These are phyloP conservation scores for Phytophthora melonis DNA, from an alignment of 352 stramenopile genomes.

Conservation along the genomic window DNA sequence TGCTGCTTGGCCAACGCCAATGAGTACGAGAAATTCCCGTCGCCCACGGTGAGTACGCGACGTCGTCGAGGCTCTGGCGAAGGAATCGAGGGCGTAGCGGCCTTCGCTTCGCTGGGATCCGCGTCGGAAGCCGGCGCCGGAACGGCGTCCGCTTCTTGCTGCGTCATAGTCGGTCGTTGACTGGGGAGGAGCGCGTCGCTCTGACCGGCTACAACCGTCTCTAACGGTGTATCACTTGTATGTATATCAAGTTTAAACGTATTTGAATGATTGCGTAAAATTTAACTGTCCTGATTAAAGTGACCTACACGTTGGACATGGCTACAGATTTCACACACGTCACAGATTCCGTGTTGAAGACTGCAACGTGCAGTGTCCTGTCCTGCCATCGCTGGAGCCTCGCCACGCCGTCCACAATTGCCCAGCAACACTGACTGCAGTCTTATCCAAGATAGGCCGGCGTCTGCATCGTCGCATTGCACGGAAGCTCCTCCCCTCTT, in stretches of 20 bases:
- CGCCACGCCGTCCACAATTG: too few species aligned
- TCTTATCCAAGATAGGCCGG: background rate
- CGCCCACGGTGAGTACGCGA: constrained; percentile 88
- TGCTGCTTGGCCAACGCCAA: constrained; percentile 66
- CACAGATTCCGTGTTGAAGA: background rate
- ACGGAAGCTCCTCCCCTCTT: background rate
- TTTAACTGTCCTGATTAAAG: constrained; percentile 7
- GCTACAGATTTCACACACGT: constrained; percentile 8
- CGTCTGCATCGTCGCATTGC: background rate
- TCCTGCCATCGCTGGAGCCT: background rate
- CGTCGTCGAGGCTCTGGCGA: background rate
- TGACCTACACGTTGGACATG: background rate
- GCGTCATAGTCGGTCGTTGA: constrained; percentile 15
- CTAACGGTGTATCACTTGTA: background rate
- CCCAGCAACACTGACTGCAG: background rate
- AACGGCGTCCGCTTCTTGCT: background rate
- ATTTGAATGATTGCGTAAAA: background rate
- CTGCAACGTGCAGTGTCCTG: background rate
- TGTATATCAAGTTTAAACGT: background rate
- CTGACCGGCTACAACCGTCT: constrained; percentile 1
- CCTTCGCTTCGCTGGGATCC: background rate
- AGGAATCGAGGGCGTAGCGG: background rate
- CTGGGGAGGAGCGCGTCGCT: constrained; percentile 12
- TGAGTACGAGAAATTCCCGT: constrained; percentile 96
- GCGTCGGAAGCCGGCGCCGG: background rate